Conservation (phyloP, 2,329 filamentous ascomycete species). For the Pestalotiopsis sp. region DNA sequence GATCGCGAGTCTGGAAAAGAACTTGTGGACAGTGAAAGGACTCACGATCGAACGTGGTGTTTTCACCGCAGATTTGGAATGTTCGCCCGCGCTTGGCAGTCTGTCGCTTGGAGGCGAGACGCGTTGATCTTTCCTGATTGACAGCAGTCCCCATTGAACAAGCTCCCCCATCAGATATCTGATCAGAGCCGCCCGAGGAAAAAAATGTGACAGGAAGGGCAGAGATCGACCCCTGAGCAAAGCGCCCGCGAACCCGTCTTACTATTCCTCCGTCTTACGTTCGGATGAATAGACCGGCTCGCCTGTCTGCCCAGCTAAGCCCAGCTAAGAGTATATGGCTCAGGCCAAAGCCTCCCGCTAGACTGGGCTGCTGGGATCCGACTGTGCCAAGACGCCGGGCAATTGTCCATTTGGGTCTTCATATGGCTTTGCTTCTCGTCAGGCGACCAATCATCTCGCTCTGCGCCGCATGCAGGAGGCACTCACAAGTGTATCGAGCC, state of each 20-base stretch:
- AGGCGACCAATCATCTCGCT: neutral
- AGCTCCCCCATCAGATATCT: conserved; percentile 4
- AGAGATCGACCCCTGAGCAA: conserved; percentile 10
- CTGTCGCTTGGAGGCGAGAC: neutral
- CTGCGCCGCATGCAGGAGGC: neutral
- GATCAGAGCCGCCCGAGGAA: neutral
- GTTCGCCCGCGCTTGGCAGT: neutral
- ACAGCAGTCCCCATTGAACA: conserved; percentile 15
- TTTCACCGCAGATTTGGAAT: neutral
- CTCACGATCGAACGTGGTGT: neutral
- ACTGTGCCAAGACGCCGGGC: neutral
- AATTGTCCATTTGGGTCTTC: conserved; percentile 1
- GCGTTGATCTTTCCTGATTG: conserved; percentile 13
- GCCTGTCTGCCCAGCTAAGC: neutral
- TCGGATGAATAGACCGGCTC: neutral
- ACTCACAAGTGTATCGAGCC: conserved; percentile 4
- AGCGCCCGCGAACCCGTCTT: neutral
- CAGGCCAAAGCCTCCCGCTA: neutral
- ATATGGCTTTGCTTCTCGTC: neutral
- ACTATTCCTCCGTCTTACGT: neutral
- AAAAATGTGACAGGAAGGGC: conserved; percentile 4
- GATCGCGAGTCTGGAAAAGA: neutral
- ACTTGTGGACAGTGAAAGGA: neutral
- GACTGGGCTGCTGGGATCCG: neutral
- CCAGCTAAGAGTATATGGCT: neutral